Evolutionary conservation across 108 stramenopile genomes (phyloP), one percentile per base, ranked within the genome.

Genomic region (Pseudonitzschia delicatissima): DNA sequence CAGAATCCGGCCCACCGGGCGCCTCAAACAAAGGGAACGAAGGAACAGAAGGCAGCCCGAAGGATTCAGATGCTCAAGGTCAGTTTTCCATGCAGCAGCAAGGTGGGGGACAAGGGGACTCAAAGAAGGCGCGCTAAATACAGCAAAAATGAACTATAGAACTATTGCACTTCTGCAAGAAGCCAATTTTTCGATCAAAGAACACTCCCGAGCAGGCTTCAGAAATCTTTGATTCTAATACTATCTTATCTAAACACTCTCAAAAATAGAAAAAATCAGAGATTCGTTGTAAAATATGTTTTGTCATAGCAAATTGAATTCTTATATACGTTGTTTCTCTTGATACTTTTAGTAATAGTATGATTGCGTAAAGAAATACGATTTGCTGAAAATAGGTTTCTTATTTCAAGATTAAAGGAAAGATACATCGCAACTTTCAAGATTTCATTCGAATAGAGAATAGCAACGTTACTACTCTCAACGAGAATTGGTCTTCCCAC

Each of bases 21-120:
- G 57, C 59, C 59, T 39, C 57, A 27, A 57, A 45, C 28, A 74
- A 74, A 53, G 50, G 61, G 42, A 18, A 39, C 29, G 55, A 65
- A 37, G 59, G 42, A 33, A 23, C 53, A 15, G 71, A 63, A 32
- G 57, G 62, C 52, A 71, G 62, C 62, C 62, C 64, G 27, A 73
- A 73, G 64, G 72, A 60, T 35, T 39, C 59, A 18, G 64, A 60
- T 7, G 29, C 62, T 15, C 4, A 57, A 36, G 21, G 61, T 29
- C 58, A 59, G 6, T 66, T 65, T 28, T 36, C 61, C 11, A 40
- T 60, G 47, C 72, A 48, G 47, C 47, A 48, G 17, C 21, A 73
- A 59, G 64, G 57, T 13, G 64, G 28, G 34, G 66, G 20, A 33
- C 59, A 61, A 33, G 59, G 40, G 59, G 53, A 27, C 1, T 31